phyloP scores from a whole-genome alignment of 1,284 basidiomycete genomes.

The Megacollybia platyphylla region DNA sequence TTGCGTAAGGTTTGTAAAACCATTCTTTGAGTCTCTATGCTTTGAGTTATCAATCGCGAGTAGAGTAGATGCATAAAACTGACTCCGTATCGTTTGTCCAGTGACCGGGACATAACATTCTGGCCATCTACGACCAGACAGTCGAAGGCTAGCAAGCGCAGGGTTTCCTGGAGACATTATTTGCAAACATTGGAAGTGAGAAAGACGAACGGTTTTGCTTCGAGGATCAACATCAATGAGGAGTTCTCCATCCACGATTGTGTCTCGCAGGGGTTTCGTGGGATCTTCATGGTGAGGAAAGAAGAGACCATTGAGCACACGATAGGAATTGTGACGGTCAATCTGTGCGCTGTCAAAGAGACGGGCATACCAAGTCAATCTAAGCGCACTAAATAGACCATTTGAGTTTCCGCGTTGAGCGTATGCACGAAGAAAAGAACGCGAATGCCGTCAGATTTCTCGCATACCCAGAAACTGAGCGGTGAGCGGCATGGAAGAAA shows the following conservation, averaged over 20 bases:
- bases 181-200: slow-evolving; percentile 4
- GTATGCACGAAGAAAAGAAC: slow-evolving; percentile 82
- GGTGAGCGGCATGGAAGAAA: not conserved
- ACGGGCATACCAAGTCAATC: slow-evolving; percentile 1
- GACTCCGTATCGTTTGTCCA: slow-evolving; percentile 88
- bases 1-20: slow-evolving; percentile 74
- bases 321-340: slow-evolving; percentile 89
- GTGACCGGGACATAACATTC: slow-evolving; percentile 74
- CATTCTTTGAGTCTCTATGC: slow-evolving; percentile 69
- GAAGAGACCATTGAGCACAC: slow-evolving; percentile 59
- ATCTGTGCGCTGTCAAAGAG: slow-evolving; percentile 40
- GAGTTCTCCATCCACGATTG: slow-evolving; percentile 89
- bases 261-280: slow-evolving; percentile 56
- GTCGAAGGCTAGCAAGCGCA: slow-evolving; percentile 87
- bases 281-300: slow-evolving; percentile 81
- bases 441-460: slow-evolving; percentile 97
- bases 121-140: slow-evolving; percentile 81
- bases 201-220: slow-evolving; percentile 45
- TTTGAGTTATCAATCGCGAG: slow-evolving; percentile 5
- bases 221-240: slow-evolving; percentile 80
- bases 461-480: slow-evolving; percentile 93
- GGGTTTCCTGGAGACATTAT: slow-evolving; percentile 43
- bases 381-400: slow-evolving; percentile 65
- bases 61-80: slow-evolving; percentile 14
- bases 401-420: slow-evolving; percentile 48